These are phyloP conservation scores for Zopfochytrium polystomum DNA, from an alignment of 371 early-diverging fungal genomes.

Conservation along the genomic window DNA sequence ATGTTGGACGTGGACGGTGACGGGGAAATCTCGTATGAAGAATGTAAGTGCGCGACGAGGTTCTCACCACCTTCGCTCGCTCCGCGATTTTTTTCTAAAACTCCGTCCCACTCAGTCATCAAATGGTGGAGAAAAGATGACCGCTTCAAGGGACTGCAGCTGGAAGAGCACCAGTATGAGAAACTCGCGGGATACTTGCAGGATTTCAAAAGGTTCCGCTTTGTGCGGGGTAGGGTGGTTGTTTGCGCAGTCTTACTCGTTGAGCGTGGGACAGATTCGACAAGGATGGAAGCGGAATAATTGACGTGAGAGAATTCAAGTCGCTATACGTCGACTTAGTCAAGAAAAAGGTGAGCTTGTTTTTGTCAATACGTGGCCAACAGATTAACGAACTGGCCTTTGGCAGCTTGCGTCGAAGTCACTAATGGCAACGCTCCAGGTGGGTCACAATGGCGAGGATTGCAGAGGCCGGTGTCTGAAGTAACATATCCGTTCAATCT, in stretches of 20 bases:
- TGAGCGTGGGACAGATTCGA: slow-evolving; percentile 24
- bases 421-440: slow-evolving; percentile 29
- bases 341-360: slow-evolving; percentile 23
- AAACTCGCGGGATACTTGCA: slow-evolving; percentile 19
- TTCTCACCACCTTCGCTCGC: slow-evolving; percentile 6
- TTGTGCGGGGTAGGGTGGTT: neutral
- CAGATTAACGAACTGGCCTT: too few relatives aligned
- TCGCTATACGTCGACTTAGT: slow-evolving; percentile 31
- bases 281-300: slow-evolving; percentile 31
- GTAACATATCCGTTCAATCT: neutral
- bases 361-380: neutral
- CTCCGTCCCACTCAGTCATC: slow-evolving; percentile 32
- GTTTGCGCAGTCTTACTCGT: neutral
- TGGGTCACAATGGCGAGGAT: neutral
- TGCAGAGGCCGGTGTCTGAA: too few relatives aligned
- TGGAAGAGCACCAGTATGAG: slow-evolving; percentile 24
- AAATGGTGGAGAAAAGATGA: slow-evolving; percentile 41
- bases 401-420: slow-evolving; percentile 18
- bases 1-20: slow-evolving; percentile 40
- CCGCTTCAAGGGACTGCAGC: slow-evolving; percentile 33
- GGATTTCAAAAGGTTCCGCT: slow-evolving; percentile 30
- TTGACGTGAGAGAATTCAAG: slow-evolving; percentile 40
- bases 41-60: slow-evolving; percentile 29
- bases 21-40: slow-evolving; percentile 32
- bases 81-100: neutral